phyloP scores from a whole-genome alignment of 331 rosid species.

The Telfairia occidentalis region DNA sequence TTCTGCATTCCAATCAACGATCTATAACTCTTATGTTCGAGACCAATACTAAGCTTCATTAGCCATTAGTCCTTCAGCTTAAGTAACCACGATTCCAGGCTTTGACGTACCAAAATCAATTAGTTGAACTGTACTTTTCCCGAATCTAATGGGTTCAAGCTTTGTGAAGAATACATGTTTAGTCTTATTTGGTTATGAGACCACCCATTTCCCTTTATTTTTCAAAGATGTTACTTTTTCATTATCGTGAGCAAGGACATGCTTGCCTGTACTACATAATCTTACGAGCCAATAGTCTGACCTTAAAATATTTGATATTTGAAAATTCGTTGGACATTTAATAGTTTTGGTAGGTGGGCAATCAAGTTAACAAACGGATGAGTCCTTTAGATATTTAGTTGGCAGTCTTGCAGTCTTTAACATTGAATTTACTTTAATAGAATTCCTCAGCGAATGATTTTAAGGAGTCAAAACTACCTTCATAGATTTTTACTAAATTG shows the following conservation, averaged over 20 bases:
- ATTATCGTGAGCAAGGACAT: neutral
- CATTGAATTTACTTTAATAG: neutral
- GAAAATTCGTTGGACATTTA: neutral
- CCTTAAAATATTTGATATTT: neutral
- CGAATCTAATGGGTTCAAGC: neutral
- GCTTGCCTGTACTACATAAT: neutral
- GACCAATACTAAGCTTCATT: conserved; percentile 10
- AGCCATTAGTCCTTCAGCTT: neutral
- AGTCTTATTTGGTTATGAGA: neutral
- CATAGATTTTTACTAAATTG: neutral
- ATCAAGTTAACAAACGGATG: neutral
- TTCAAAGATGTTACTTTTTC: neutral
- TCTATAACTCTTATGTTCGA: neutral
- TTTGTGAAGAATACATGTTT: neutral
- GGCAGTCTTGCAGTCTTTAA: neutral
- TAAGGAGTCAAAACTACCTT: neutral
- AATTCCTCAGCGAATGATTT: neutral
- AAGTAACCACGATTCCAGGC: conserved; percentile 9
- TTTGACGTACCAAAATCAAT: neutral
- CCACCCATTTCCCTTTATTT: neutral
- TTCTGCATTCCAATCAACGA: conserved; percentile 6
- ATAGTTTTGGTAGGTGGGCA: neutral
- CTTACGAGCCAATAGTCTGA: neutral
- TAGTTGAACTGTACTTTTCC: neutral
- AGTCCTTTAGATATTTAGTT: neutral